A percentile compares a stretch with the other conserved stretches of the same genome.
phyloP scores from a whole-genome alignment of 306 rosid species.

The Adenanthera pavonina region DNA sequence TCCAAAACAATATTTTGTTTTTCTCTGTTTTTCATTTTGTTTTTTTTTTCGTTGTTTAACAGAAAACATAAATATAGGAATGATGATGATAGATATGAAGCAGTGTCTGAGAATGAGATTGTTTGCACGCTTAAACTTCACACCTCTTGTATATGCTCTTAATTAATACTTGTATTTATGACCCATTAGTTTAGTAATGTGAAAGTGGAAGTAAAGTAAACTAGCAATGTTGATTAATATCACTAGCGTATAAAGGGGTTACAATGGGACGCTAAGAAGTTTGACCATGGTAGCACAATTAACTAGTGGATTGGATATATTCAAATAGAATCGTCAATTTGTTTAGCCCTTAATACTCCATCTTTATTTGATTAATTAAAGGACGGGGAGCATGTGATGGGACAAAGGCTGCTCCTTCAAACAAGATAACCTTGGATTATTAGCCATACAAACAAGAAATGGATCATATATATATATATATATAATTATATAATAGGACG shows the following conservation, averaged over 20 bases:
- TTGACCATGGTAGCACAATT: neutral
- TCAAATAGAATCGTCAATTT: neutral
- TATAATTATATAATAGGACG: neutral
- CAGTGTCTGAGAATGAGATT: neutral
- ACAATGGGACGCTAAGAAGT: neutral
- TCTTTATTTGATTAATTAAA: neutral
- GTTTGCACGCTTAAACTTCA: neutral
- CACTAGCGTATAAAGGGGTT: neutral
- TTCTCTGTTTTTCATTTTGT: neutral
- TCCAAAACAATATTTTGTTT: neutral
- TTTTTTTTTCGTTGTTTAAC: no score
- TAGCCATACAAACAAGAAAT: neutral
- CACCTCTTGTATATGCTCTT: neutral
- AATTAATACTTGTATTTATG: neutral
- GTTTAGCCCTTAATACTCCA: no score
- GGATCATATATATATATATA: neutral
- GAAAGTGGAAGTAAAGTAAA: neutral
- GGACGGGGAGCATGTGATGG: neutral
- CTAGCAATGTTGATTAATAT: neutral
- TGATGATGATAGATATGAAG: neutral
- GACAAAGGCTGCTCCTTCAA: neutral
- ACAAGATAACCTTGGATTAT: neutral
- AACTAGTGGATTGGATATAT: neutral
- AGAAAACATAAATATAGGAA: neutral
- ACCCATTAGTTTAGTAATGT: neutral